Base-by-base conservation (phyloP, 179 eudicot genomes). In the Amaranthus tricolor region DNA sequence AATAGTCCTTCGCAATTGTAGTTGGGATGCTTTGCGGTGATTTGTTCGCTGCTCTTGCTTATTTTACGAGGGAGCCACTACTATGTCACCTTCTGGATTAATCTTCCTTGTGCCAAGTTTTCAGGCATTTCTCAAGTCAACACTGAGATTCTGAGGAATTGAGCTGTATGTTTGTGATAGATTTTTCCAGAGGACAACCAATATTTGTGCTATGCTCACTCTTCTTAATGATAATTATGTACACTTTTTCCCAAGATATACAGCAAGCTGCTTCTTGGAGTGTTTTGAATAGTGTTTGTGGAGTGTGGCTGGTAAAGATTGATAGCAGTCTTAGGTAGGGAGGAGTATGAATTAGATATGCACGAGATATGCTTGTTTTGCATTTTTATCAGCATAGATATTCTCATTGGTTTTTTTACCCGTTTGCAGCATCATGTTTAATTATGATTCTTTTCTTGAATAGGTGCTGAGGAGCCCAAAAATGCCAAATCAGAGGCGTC, bases 401-500 rank as follows among this genome's bases (percentile, higher is more conserved):
- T 24, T 57, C 31, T 56, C 49, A 51, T 16, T 63, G 53, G n/a
- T 8, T 13, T 1, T 53, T 52, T 13, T 67, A 13, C 12, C 53
- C 11, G 10, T 49, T 45, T 47, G 49, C 21, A 50, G 47, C 40
- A 62, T 70, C 43, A 17, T 68, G 5, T 9, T 16, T 70, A 31
- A 44, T 13, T 54, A 62, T 40, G 17, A 15, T 70, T 74, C 19
- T 81, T 66, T 14, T 52, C 52, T 31, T 75, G 69, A 81, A 77
- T 76, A 81, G 88, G 68, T 56, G 64, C 84, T 7, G 75, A 77
- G 20, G 89, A 74, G 60, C 79, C 76, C 66, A 84, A 79, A 70
- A 68, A 12, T 51, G 55, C 85, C 16, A 85, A 76, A 55, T 65
- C 91, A 24, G 90, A 78, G 69, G 75, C 91, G 44, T 71, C 84